Conservation (phyloP, 2,329 filamentous ascomycete genomes). For the Fusarium verrucosum region DNA sequence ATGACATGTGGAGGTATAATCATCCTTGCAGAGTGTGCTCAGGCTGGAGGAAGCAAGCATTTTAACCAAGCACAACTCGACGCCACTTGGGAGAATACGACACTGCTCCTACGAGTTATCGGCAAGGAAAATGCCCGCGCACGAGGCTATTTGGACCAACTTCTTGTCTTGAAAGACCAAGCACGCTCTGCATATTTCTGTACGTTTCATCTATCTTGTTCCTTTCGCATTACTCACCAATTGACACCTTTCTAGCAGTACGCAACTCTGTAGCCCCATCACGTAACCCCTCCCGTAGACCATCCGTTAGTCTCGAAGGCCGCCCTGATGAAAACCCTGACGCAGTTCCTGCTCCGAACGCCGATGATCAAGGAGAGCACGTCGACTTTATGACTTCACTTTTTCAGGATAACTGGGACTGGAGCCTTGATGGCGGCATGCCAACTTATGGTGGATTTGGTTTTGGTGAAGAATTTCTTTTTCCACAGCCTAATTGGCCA, state of each 20-base stretch:
- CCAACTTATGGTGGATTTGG: slow-evolving; percentile 1
- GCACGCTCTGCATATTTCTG: neutral
- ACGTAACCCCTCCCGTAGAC: neutral
- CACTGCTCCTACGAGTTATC: neutral
- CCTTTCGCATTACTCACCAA: fast-evolving
- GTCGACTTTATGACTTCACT: neutral
- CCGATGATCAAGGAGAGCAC: neutral
- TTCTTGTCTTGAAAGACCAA: neutral
- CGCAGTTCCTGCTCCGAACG: fast-evolving
- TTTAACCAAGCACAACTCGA: slow-evolving; percentile 1
- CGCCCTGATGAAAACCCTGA: neutral
- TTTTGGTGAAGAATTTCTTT: neutral
- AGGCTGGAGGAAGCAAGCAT: neutral
- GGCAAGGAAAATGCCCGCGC: neutral
- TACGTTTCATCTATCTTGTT: neutral
- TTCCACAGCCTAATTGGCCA: neutral
- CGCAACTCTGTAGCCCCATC: neutral
- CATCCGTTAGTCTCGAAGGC: neutral
- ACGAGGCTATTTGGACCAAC: neutral
- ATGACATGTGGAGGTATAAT: slow-evolving; percentile 6
- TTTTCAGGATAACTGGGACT: slow-evolving; percentile 7
- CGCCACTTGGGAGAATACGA: slow-evolving; percentile 1
- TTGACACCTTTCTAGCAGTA: neutral
- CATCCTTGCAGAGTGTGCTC: neutral
- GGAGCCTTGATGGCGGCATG: neutral